These are phyloP conservation scores for Ophiocordyceps camponoti-floridani DNA, from an alignment of 2,329 filamentous ascomycete species.

Conservation along the genomic window DNA sequence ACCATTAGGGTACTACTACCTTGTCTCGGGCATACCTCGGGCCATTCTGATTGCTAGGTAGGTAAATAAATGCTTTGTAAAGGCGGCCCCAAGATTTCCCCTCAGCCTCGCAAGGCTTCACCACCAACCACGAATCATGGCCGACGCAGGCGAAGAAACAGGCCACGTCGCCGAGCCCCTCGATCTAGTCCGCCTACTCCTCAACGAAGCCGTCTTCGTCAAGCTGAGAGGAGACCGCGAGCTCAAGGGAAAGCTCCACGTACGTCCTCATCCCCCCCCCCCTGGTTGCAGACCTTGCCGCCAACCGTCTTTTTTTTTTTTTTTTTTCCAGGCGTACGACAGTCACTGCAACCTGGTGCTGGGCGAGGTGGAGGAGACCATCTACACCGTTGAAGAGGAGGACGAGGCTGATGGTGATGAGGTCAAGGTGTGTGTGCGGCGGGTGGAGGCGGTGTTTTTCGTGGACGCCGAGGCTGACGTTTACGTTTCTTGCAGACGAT, in stretches of 20 bases:
- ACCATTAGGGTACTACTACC: too few relatives aligned
- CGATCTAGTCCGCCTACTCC: slow-evolving; percentile 81
- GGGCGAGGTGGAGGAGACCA: slow-evolving; percentile 92
- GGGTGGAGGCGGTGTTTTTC: not conserved
- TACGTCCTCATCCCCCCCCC: slow-evolving; percentile 23
- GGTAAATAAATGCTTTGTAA: too few relatives aligned
- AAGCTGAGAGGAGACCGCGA: slow-evolving; percentile 93
- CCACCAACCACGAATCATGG: slow-evolving; percentile 35
- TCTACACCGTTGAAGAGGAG: slow-evolving; percentile 83
- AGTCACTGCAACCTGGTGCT: slow-evolving; percentile 95
- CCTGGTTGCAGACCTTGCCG: not conserved
- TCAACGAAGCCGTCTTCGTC: slow-evolving; percentile 93
- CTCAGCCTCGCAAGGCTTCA: not conserved
- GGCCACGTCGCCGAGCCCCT: slow-evolving; percentile 74
- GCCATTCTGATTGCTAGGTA: too few relatives aligned
- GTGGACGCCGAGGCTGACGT: not conserved
- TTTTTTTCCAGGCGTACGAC: slow-evolving; percentile 99
- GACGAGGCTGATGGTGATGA: slow-evolving; percentile 53
- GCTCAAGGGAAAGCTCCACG: slow-evolving; percentile 86
- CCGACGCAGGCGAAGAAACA: slow-evolving; percentile 60
- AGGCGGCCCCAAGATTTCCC: not conserved
- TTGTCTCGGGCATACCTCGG: too few relatives aligned
- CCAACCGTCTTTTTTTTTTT: slow-evolving; percentile 4
- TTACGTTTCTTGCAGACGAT: slow-evolving; percentile 44
- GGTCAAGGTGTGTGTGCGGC: slow-evolving; percentile 33